phyloP scores from a whole-genome alignment of 2,329 filamentous ascomycete genomes.

The Dichotomopilus funicola region DNA sequence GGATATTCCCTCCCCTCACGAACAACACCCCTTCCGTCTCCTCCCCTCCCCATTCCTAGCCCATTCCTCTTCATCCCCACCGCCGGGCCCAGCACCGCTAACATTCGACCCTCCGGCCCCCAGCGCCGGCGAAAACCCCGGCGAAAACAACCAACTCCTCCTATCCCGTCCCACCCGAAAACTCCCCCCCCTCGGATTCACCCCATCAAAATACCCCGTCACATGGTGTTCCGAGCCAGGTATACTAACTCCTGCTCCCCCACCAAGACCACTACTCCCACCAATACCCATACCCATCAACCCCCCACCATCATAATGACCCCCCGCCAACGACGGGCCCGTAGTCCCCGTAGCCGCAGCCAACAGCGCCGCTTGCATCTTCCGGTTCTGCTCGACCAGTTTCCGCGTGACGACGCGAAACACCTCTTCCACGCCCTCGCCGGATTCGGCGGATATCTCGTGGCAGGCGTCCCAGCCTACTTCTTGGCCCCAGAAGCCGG shows the following conservation, averaged over 20 bases:
- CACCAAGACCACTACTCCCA: constrained; percentile 1
- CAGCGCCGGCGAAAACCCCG: constrained; percentile 40
- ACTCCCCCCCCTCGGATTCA: constrained; percentile 39
- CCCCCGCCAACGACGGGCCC: constrained; percentile 20
- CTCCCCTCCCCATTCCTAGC: neutral
- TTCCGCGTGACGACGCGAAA: constrained; percentile 66
- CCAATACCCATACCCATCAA: constrained; percentile 35
- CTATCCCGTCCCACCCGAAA: constrained; percentile 53
- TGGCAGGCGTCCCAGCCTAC: constrained; percentile 96
- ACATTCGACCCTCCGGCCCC: neutral
- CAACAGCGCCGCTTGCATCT: constrained; percentile 53
- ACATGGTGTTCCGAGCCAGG: neutral
- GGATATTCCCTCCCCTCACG: too few relatives aligned
- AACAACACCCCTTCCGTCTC: neutral
- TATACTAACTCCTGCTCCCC: neutral
- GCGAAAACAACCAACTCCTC: constrained; percentile 53
- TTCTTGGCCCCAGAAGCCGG: constrained; percentile 84
- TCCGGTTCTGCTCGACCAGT: constrained; percentile 57
- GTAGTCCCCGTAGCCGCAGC: constrained; percentile 51
- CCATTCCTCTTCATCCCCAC: neutral
- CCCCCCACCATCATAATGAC: constrained; percentile 9
- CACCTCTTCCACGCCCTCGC: constrained; percentile 93
- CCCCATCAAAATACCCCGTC: constrained; percentile 43
- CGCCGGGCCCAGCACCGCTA: neutral
- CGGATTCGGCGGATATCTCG: constrained; percentile 89